A percentile compares a stretch with the other conserved stretches of the same genome.
Conservation (phyloP, 306 rosid species). For the Morella rubra region DNA sequence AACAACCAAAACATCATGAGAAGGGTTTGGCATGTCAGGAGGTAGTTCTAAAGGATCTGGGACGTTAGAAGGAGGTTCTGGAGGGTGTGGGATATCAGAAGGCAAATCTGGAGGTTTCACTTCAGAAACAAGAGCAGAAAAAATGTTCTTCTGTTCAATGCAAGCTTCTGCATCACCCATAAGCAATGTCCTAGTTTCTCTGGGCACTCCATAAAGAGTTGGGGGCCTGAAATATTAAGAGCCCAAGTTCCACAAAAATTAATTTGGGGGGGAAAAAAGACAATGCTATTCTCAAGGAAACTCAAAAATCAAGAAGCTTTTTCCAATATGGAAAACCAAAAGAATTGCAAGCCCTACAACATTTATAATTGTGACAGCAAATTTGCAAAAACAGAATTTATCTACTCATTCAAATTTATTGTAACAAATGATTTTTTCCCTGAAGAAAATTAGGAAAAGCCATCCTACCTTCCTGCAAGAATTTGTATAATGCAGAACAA, state of each 20-base stretch:
- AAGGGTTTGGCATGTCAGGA: constrained; percentile 16
- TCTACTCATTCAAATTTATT: not conserved
- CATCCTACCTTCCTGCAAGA: constrained; percentile 77
- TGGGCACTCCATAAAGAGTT: constrained; percentile 85
- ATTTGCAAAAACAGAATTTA: not conserved
- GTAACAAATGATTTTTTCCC: not conserved
- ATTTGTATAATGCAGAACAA: constrained; percentile 85
- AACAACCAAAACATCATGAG: constrained; percentile 6
- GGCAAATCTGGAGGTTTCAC: constrained; percentile 55
- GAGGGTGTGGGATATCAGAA: constrained; percentile 38
- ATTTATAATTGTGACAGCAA: not conserved
- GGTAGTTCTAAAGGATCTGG: constrained; percentile 39
- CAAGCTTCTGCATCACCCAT: constrained; percentile 64
- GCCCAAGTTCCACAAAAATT: constrained; percentile 11
- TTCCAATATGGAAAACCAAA: not conserved
- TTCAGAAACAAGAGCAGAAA: constrained; percentile 62
- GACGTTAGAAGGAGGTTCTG: constrained; percentile 33
- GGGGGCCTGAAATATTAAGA: constrained; percentile 60
- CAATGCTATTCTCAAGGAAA: not conserved
- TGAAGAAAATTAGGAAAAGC: not conserved
- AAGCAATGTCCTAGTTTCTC: constrained; percentile 70
- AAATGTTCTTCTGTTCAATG: constrained; percentile 62
- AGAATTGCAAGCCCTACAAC: not conserved
- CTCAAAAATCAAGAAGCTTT: not conserved
- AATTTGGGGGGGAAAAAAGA: not conserved